Percentiles rank a stretch among this genome's conserved stretches.
Evolutionary conservation across 805 yeast species (phyloP).

Genomic region (Barnettozyma salicaria): DNA sequence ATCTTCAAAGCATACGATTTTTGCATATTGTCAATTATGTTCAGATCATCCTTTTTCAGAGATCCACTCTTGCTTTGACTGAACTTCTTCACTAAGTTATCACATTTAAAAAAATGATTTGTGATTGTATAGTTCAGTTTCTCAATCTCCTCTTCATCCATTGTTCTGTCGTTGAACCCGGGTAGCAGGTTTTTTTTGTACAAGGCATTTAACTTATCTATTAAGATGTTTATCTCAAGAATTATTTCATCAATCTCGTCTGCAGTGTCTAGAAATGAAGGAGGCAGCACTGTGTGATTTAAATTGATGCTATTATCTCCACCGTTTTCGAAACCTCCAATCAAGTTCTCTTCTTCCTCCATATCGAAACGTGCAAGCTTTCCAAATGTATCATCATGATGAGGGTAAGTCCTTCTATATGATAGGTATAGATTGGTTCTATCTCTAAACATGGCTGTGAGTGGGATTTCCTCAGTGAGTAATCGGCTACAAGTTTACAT

Average conservation of each 20-base stretch:
- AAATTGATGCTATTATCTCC: conserved; percentile 31
- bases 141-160: conserved; percentile 75
- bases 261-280: conserved; percentile 70
- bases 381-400: conserved; percentile 32
- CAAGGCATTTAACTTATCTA: conserved; percentile 56
- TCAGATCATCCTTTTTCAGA: conserved; percentile 40
- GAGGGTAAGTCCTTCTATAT: conserved; percentile 84
- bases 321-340: conserved; percentile 17
- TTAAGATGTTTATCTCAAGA: conserved; percentile 42
- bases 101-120: conserved; percentile 70
- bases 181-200: conserved; percentile 84
- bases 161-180: conserved; percentile 75
- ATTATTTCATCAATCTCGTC: conserved; percentile 64
- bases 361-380: conserved; percentile 20
- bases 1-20: conserved; percentile 80
- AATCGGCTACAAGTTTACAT: no score
- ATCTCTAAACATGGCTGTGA: conserved; percentile 89
- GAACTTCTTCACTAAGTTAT: conserved; percentile 65
- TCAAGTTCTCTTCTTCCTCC: conserved; percentile 30
- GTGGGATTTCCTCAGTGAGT: no score
- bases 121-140: conserved; percentile 70
- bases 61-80: conserved; percentile 35
- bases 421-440: conserved; percentile 88
- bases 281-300: conserved; percentile 66
- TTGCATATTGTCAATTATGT: conserved; percentile 73